Percentiles rank a stretch among this genome's conserved stretches.
Conservation (phyloP, 495 filamentous ascomycete species). For the Glutinoglossum americanum region DNA sequence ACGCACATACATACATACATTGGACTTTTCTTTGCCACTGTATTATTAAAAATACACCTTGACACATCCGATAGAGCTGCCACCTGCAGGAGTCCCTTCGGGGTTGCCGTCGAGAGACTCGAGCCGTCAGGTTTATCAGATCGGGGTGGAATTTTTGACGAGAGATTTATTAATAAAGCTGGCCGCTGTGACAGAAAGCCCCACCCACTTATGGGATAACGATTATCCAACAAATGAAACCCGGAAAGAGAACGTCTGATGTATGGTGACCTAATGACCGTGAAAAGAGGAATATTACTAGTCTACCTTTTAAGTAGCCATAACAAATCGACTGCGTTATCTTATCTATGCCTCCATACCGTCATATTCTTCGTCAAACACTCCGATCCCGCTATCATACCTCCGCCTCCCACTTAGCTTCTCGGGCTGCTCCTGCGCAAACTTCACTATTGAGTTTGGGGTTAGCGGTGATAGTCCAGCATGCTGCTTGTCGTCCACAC, state of each 20-base stretch:
- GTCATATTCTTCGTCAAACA: constrained; percentile 5
- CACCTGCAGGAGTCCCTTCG: too few relatives aligned
- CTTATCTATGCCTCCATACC: neutral
- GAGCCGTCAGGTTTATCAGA: too few relatives aligned
- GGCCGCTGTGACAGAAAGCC: neutral
- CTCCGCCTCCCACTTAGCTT: neutral
- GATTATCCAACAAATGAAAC: neutral
- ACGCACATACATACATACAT: too few relatives aligned
- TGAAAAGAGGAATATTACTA: neutral
- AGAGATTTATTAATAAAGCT: neutral
- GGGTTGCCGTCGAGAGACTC: too few relatives aligned
- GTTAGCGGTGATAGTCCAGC: neutral
- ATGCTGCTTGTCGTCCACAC: neutral
- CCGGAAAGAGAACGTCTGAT: neutral
- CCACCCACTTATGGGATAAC: neutral
- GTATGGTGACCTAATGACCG: too few relatives aligned
- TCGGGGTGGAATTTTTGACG: neutral
- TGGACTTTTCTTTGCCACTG: too few relatives aligned
- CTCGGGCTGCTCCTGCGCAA: too few relatives aligned
- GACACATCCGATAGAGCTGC: too few relatives aligned
- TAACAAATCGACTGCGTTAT: neutral
- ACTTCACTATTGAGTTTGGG: too few relatives aligned
- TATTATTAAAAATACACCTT: too few relatives aligned
- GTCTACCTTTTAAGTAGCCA: neutral
- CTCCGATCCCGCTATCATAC: constrained; percentile 6